These are phyloP conservation scores for Lasiodiplodia gonubiensis DNA, from an alignment of 2,329 filamentous ascomycete species.

Conservation along the genomic window DNA sequence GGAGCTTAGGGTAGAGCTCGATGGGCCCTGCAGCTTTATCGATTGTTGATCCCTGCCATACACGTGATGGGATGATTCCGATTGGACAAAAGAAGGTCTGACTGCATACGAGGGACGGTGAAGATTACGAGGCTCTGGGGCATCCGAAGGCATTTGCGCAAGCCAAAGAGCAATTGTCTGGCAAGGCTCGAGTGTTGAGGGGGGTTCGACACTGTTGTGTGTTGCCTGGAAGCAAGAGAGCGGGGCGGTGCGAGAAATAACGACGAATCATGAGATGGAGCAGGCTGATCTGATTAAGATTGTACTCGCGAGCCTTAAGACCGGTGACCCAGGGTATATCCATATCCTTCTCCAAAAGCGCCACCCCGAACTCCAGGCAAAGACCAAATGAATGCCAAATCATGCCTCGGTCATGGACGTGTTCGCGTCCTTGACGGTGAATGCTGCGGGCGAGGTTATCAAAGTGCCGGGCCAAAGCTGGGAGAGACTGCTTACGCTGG, in stretches of 20 bases:
- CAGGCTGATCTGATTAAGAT: slow-evolving; percentile 17
- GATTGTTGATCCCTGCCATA: slow-evolving; percentile 26
- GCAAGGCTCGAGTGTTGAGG: neutral
- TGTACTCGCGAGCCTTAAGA: slow-evolving; percentile 12
- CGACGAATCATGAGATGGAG: slow-evolving; percentile 20
- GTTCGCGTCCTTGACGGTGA: slow-evolving; percentile 45
- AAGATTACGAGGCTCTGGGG: neutral
- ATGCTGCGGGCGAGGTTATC: slow-evolving; percentile 39
- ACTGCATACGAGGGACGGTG: neutral
- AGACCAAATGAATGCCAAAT: neutral
- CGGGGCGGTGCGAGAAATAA: slow-evolving; percentile 6
- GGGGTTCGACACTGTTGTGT: neutral
- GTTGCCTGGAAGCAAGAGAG: slow-evolving; percentile 8
- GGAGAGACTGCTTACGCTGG: slow-evolving; percentile 69
- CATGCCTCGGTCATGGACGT: slow-evolving; percentile 26
- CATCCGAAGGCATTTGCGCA: neutral
- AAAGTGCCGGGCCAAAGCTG: neutral
- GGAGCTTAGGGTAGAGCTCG: slow-evolving; percentile 27
- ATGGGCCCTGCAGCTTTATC: slow-evolving; percentile 26
- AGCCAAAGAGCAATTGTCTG: neutral
- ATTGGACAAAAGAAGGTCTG: neutral
- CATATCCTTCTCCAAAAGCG: slow-evolving; percentile 7
- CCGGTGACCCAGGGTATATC: slow-evolving; percentile 21
- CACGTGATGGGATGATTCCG: slow-evolving; percentile 25
- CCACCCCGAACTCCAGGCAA: slow-evolving; percentile 16